Conservation (phyloP, 345 rosid genomes). For the Moricandia arvensis region DNA sequence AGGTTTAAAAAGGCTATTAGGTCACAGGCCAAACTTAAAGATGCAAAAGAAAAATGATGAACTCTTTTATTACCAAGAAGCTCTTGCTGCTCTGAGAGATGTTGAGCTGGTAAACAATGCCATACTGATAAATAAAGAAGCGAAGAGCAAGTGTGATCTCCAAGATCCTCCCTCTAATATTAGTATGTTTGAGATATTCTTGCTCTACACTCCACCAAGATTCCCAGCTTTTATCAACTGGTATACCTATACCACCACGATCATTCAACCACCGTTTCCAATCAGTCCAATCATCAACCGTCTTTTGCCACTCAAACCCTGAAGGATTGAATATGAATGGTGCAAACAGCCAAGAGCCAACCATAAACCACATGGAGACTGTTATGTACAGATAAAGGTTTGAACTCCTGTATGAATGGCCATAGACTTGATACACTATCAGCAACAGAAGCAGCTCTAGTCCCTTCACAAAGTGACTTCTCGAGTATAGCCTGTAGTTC, state of each 20-base stretch:
- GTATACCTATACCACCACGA: constrained; percentile 87
- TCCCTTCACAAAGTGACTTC: constrained; percentile 97
- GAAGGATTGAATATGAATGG: constrained; percentile 95
- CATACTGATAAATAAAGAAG: constrained; percentile 85
- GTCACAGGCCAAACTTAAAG: not conserved
- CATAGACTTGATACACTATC: constrained; percentile 65
- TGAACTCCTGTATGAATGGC: constrained; percentile 69
- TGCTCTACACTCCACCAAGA: constrained; percentile 96
- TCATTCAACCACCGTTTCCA: constrained; percentile 98
- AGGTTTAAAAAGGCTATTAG: constrained; percentile 10
- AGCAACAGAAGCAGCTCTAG: constrained; percentile 68
- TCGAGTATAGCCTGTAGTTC: constrained; percentile 81
- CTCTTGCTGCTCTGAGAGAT: constrained; percentile 67
- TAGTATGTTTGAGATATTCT: constrained; percentile 71
- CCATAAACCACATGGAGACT: constrained; percentile 88
- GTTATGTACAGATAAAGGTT: constrained; percentile 73
- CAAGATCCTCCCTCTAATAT: constrained; percentile 59
- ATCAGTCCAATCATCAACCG: constrained; percentile 95
- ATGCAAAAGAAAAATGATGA: constrained; percentile 6
- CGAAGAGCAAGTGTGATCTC: constrained; percentile 75
- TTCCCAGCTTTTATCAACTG: constrained; percentile 78
- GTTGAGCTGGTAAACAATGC: constrained; percentile 92
- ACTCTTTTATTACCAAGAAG: constrained; percentile 49
- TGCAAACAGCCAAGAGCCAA: constrained; percentile 92
- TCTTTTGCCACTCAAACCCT: constrained; percentile 97